These are phyloP conservation scores for Xylaria sp. DNA, from an alignment of 495 filamentous ascomycete species.

Conservation along the genomic window DNA sequence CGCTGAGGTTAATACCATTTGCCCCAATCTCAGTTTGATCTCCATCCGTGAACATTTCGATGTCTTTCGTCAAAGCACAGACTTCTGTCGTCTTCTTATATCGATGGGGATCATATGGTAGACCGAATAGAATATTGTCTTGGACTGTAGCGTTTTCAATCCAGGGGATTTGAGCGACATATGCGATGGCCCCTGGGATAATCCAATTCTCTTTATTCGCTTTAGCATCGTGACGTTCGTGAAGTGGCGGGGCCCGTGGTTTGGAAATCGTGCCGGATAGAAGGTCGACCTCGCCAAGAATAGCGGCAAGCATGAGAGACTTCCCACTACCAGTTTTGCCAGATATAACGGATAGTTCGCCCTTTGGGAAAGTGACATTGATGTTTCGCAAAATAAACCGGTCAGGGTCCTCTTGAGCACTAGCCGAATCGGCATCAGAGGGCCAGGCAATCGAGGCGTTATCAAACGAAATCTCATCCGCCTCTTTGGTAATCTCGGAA, in stretches of 20 bases:
- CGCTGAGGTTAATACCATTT: constrained; percentile 84
- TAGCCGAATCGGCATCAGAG: constrained; percentile 53
- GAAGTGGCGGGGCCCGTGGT: constrained; percentile 52
- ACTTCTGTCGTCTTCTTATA: constrained; percentile 71
- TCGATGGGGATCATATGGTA: constrained; percentile 68
- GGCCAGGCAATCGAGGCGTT: constrained; percentile 81
- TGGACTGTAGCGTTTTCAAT: constrained; percentile 82
- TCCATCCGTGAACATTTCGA: constrained; percentile 75
- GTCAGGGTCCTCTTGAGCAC: constrained; percentile 54
- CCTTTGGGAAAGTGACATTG: constrained; percentile 68
- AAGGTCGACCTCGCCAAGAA: constrained; percentile 70
- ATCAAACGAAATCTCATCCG: constrained; percentile 68
- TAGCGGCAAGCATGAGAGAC: constrained; percentile 68
- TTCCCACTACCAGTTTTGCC: constrained; percentile 74
- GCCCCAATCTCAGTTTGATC: constrained; percentile 81
- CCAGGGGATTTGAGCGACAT: constrained; percentile 84
- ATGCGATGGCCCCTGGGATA: constrained; percentile 71
- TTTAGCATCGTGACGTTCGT: constrained; percentile 59
- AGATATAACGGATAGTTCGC: constrained; percentile 73
- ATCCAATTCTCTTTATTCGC: constrained; percentile 75
- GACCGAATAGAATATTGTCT: constrained; percentile 77
- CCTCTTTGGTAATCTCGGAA: constrained; percentile 58
- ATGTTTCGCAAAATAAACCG: constrained; percentile 68
- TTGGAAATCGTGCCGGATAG: constrained; percentile 59
- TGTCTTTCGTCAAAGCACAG: constrained; percentile 75